Percentiles rank a stretch among this genome's conserved stretches.
Conservation (phyloP, 768 basidiomycete species). For the Boletus rex-veris region DNA sequence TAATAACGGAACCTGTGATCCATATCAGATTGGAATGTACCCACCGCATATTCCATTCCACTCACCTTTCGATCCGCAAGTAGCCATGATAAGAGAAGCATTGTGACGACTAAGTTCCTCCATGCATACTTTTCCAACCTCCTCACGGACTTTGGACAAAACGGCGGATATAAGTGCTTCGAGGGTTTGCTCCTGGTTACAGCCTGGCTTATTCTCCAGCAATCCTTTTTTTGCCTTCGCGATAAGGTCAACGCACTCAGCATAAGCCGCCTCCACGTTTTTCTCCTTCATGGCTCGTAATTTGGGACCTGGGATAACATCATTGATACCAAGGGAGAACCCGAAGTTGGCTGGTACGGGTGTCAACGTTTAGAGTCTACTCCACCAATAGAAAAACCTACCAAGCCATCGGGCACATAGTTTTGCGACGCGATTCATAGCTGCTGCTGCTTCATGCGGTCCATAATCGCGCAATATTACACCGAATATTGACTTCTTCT, state of each 20-base stretch:
- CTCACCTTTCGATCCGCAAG: slow-evolving; percentile 95
- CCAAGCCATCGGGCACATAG: slow-evolving; percentile 92
- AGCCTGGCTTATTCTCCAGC: slow-evolving; percentile 96
- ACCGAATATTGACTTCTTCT: slow-evolving; percentile 99
- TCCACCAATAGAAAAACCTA: slow-evolving; percentile 32
- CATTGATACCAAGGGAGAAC: slow-evolving; percentile 97
- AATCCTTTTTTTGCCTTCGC: slow-evolving; percentile 86
- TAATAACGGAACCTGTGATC: slow-evolving; percentile 90
- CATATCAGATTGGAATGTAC: background rate
- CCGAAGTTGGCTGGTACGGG: slow-evolving; percentile 82
- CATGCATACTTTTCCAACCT: slow-evolving; percentile 98
- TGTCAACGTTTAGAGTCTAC: slow-evolving; percentile 1
- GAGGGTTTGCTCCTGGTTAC: slow-evolving; percentile 93
- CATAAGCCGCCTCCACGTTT: slow-evolving; percentile 86
- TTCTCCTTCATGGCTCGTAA: slow-evolving; percentile 78
- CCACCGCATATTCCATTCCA: background rate
- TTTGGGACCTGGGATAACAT: slow-evolving; percentile 91
- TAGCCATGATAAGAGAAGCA: slow-evolving; percentile 97
- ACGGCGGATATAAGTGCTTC: slow-evolving; percentile 95
- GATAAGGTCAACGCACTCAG: slow-evolving; percentile 82
- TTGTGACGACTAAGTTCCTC: slow-evolving; percentile 96
- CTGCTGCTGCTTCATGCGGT: slow-evolving; percentile 86
- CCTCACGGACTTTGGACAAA: slow-evolving; percentile 91
- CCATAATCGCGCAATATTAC: slow-evolving; percentile 98
- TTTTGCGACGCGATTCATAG: slow-evolving; percentile 96